Percentiles rank a stretch among this genome's conserved stretches.
These are phyloP conservation scores for Leccinum solheimii DNA, from an alignment of 1,284 basidiomycete genomes.

Conservation along the genomic window DNA sequence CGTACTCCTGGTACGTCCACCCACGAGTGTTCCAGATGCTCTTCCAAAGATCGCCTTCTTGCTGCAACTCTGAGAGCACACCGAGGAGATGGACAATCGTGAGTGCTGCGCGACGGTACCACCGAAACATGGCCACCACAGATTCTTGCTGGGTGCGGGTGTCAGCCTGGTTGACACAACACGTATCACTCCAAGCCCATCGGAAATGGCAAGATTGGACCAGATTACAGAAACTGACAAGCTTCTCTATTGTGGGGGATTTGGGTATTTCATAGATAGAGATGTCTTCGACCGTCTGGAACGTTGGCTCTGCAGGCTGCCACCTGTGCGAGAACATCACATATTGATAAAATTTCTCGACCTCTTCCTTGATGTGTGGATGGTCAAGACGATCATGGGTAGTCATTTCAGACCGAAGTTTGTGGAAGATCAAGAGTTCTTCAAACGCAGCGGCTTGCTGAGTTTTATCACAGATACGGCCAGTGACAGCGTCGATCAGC, in stretches of 20 bases:
- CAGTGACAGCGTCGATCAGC: too few relatives aligned
- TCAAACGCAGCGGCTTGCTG: too few relatives aligned
- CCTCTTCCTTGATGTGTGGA: too few relatives aligned
- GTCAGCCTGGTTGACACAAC: background rate
- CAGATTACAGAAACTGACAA: background rate
- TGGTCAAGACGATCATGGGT: too few relatives aligned
- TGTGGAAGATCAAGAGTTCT: too few relatives aligned
- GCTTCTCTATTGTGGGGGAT: background rate
- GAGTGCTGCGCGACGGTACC: background rate
- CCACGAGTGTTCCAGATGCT: background rate
- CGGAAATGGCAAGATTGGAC: background rate
- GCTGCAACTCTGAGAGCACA: background rate
- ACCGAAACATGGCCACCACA: background rate
- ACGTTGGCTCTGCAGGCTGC: background rate
- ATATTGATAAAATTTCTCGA: too few relatives aligned
- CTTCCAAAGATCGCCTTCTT: background rate
- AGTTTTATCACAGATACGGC: too few relatives aligned
- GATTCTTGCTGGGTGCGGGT: background rate
- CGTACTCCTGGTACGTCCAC: background rate
- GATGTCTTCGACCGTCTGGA: background rate
- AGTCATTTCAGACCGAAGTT: too few relatives aligned
- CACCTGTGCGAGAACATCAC: background rate
- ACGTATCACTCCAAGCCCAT: background rate
- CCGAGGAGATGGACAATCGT: background rate
- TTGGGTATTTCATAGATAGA: background rate